Evolutionary conservation across 192 early-diverging fungal species (phyloP).

Genomic region (Coemansia sp.): DNA sequence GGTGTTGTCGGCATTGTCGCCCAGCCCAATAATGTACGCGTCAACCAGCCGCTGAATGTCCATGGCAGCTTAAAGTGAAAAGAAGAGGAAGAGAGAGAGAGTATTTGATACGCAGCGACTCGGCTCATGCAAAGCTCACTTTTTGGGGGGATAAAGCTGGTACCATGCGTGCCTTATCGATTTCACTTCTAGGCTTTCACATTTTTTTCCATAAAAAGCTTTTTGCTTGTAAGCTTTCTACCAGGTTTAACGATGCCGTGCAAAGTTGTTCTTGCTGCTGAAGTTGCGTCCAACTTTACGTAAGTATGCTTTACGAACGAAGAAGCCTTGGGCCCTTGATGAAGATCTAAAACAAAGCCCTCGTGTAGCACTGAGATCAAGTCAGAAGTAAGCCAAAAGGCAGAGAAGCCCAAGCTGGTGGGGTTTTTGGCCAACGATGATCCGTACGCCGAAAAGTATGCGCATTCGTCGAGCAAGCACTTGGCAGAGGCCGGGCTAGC

Average conservation of each 20-base stretch:
- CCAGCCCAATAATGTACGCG: conserved; percentile 50
- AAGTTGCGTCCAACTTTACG: conserved; percentile 54
- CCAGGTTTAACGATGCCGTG: conserved; percentile 37
- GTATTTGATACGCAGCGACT: background rate
- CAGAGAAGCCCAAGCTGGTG: conserved; percentile 71
- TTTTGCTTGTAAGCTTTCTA: background rate
- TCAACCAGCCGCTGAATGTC: conserved; percentile 48
- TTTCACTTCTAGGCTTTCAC: conserved; percentile 8
- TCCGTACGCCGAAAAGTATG: conserved; percentile 87
- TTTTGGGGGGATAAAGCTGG: background rate
- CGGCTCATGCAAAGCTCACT: background rate
- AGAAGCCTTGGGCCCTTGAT: no score
- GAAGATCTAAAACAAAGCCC: background rate
- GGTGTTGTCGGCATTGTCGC: conserved; percentile 43
- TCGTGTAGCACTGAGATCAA: conserved; percentile 36
- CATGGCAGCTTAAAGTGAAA: conserved; percentile 18
- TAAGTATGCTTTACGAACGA: conserved; percentile 13
- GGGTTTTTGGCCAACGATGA: conserved; percentile 97
- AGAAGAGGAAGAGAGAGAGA: background rate
- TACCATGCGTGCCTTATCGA: background rate
- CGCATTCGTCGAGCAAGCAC: conserved; percentile 93
- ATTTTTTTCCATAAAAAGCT: conserved; percentile 1
- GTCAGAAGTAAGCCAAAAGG: conserved; percentile 62
- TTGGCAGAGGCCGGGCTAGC: conserved; percentile 84
- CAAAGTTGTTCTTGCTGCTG: conserved; percentile 56